Percentiles rank a stretch among this genome's conserved stretches.
These are phyloP conservation scores for Penicillium pancosmium DNA, from an alignment of 495 filamentous ascomycete genomes.

Conservation along the genomic window DNA sequence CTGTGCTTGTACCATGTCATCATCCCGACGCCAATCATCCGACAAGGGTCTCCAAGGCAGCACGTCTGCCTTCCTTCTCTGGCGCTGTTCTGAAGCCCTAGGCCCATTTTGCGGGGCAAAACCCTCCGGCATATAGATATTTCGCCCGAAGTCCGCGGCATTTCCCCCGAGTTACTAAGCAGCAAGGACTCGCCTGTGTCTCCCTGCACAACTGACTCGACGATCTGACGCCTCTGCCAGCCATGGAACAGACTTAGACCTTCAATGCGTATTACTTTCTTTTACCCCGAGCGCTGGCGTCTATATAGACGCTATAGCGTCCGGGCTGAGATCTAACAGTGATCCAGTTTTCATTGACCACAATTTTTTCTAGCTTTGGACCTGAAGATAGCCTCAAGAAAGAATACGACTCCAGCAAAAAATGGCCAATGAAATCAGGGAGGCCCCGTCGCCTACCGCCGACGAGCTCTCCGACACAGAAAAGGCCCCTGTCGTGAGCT, in stretches of 20 bases:
- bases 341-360: neutral
- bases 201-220: neutral
- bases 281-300: neutral
- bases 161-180: neutral
- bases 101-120: neutral
- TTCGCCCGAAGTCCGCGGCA: neutral
- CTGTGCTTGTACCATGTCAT: neutral
- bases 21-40: neutral
- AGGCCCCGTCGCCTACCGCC: neutral
- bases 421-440: neutral
- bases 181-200: neutral
- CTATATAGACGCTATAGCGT: neutral
- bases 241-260: neutral
- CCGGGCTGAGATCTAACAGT: neutral
- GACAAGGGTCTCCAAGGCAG: neutral
- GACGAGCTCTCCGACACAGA: neutral
- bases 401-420: neutral
- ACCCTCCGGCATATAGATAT: neutral
- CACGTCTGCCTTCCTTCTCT: neutral
- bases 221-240: neutral
- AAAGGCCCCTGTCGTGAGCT: conserved; percentile 1
- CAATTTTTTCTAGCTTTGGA: neutral
- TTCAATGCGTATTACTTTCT: neutral
- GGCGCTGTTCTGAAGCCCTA: neutral
- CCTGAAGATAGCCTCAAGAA: neutral